These are phyloP conservation scores for Eruca vesicaria DNA, from an alignment of 441 rosid species.

Conservation along the genomic window DNA sequence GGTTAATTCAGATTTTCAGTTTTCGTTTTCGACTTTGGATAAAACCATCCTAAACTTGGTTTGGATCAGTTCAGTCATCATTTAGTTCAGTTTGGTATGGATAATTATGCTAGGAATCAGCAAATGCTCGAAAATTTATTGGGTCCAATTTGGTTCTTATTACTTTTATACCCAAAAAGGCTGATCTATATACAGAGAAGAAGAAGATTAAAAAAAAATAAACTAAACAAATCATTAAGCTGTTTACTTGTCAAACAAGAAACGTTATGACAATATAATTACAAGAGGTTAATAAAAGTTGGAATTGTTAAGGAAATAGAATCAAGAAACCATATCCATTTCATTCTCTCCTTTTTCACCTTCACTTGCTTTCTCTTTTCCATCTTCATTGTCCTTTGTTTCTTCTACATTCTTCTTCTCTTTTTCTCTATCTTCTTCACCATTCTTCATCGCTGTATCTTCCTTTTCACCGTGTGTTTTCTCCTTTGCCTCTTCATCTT, in stretches of 20 bases:
- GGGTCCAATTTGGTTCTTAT: too few relatives aligned
- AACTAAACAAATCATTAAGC: background rate
- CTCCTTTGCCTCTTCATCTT: slow-evolving; percentile 3
- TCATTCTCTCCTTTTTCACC: background rate
- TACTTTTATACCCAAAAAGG: too few relatives aligned
- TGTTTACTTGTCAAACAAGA: slow-evolving; percentile 12
- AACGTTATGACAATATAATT: background rate
- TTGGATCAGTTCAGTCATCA: too few relatives aligned
- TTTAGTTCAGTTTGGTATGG: too few relatives aligned
- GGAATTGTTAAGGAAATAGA: background rate
- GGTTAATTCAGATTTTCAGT: too few relatives aligned
- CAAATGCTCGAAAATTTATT: too few relatives aligned
- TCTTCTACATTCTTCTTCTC: background rate
- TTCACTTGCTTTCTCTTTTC: background rate
- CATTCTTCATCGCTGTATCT: background rate
- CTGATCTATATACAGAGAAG: background rate
- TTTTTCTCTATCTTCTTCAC: background rate
- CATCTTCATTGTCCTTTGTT: background rate
- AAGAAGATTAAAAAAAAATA: background rate
- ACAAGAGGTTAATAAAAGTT: background rate
- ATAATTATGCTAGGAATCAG: too few relatives aligned
- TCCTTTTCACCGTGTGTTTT: background rate
- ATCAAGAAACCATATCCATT: slow-evolving; percentile 9
- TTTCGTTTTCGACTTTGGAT: too few relatives aligned
- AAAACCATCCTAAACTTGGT: too few relatives aligned